Evolutionary conservation across 768 basidiomycete species (phyloP).

Genomic region (Lactifluus hygrophoroides): DNA sequence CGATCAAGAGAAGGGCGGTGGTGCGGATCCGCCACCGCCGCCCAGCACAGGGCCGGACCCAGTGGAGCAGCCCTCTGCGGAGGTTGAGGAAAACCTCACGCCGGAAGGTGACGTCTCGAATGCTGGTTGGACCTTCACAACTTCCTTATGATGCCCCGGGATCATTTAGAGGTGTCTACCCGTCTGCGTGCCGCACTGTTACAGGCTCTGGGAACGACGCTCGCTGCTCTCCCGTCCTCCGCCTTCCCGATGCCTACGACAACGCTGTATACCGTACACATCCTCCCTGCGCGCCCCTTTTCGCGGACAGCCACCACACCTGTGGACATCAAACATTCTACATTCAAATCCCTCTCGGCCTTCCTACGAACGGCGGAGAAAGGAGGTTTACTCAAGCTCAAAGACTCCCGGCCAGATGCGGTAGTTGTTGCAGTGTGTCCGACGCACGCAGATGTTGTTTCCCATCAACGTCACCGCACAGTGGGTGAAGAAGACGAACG

Average conservation of each 20-base stretch:
- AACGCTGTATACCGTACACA: constrained; percentile 62
- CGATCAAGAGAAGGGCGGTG: constrained; percentile 7
- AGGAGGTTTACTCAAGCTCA: constrained; percentile 59
- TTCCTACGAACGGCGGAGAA: constrained; percentile 79
- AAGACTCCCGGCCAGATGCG: constrained; percentile 39
- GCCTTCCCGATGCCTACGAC: constrained; percentile 73
- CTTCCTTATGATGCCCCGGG: neutral
- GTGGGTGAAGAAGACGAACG: constrained; percentile 58
- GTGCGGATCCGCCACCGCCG: neutral
- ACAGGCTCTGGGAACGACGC: constrained; percentile 50
- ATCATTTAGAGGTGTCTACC: constrained; percentile 40
- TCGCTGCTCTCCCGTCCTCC: constrained; percentile 39
- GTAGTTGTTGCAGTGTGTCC: constrained; percentile 40
- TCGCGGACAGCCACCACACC: constrained; percentile 35
- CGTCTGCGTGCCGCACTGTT: constrained; percentile 55
- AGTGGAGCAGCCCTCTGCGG: neutral
- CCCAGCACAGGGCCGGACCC: constrained; percentile 23
- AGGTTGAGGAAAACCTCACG: constrained; percentile 17
- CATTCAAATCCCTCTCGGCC: constrained; percentile 69
- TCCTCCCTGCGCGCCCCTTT: constrained; percentile 77
- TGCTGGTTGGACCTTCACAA: neutral
- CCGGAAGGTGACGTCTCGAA: constrained; percentile 24
- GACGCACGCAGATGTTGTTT: constrained; percentile 46
- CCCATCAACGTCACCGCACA: constrained; percentile 47
- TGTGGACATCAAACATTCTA: constrained; percentile 71